Conservation (phyloP, 2,329 filamentous ascomycete genomes). For the Alternaria tenuissima region DNA sequence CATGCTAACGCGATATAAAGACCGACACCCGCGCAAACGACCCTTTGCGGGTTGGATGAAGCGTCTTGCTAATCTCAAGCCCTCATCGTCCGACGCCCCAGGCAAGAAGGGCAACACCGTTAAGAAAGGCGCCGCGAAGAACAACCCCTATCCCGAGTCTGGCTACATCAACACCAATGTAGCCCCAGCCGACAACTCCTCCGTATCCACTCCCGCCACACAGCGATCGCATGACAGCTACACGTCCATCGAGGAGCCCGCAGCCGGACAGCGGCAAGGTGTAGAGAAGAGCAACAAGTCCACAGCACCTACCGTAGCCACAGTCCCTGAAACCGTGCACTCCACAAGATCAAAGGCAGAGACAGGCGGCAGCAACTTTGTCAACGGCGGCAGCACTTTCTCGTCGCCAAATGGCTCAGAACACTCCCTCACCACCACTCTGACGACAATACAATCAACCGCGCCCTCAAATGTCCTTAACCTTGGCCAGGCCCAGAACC, state of each 20-base stretch:
- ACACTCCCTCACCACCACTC: constrained; percentile 80
- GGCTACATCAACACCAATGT: constrained; percentile 64
- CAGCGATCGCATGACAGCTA: constrained; percentile 57
- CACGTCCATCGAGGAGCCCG: constrained; percentile 66
- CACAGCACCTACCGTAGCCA: constrained; percentile 81
- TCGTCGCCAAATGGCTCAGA: constrained; percentile 84
- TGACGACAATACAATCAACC: constrained; percentile 84
- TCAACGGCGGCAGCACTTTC: constrained; percentile 77
- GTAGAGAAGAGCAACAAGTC: constrained; percentile 74
- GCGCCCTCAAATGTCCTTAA: constrained; percentile 63
- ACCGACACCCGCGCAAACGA: constrained; percentile 76
- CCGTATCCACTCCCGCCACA: constrained; percentile 59
- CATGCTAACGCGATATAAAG: constrained; percentile 57
- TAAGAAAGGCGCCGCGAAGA: constrained; percentile 73
- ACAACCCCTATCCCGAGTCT: constrained; percentile 92
- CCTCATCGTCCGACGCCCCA: constrained; percentile 68
- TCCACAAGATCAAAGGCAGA: constrained; percentile 85
- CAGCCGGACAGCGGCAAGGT: constrained; percentile 58
- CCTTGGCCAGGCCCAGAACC: constrained; percentile 39
- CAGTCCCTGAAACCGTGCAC: constrained; percentile 76
- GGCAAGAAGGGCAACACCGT: constrained; percentile 51
- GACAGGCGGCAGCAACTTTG: constrained; percentile 69
- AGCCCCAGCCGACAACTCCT: constrained; percentile 50
- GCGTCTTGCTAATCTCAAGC: constrained; percentile 88
- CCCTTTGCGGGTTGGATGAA: constrained; percentile 96